Evolutionary conservation across 2,329 filamentous ascomycete species (phyloP).

Genomic region (Setomelanomma holmii): DNA sequence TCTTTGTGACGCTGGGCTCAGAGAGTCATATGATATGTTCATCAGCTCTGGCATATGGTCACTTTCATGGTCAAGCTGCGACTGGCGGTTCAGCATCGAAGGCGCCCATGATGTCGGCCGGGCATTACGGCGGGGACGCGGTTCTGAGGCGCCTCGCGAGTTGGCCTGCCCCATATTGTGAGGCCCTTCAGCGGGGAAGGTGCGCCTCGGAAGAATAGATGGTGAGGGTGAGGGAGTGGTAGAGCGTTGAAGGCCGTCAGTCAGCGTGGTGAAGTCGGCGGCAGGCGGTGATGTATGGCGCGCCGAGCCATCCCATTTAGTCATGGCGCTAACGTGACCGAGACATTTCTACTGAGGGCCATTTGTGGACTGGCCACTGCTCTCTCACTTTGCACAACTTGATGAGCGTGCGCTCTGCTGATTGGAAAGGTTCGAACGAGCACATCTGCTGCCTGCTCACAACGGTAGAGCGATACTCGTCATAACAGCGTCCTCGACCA

Average conservation of each 20-base stretch:
- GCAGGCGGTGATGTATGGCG: conserved; percentile 6
- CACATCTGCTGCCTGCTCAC: too few species aligned
- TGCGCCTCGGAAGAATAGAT: conserved; percentile 19
- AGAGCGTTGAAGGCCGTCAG: conserved; percentile 11
- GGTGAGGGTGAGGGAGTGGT: conserved; percentile 5
- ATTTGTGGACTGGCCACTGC: too few species aligned
- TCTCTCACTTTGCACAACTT: too few species aligned
- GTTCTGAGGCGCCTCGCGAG: conserved; percentile 38
- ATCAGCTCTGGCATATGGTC: conserved; percentile 33
- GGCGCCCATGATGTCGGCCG: conserved; percentile 46
- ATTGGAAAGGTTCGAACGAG: too few species aligned
- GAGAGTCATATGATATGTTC: conserved; percentile 15
- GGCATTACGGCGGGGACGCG: conserved; percentile 33
- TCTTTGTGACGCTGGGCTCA: conserved; percentile 30
- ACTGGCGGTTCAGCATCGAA: conserved; percentile 27
- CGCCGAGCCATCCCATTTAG: conserved; percentile 3
- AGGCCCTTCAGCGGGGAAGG: conserved; percentile 35
- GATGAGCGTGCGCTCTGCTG: too few species aligned
- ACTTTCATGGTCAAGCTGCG: conserved; percentile 15
- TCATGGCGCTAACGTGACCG: conserved; percentile 6
- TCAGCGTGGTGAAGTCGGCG: conserved; percentile 16
- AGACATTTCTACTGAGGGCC: background rate
- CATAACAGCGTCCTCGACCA: too few species aligned
- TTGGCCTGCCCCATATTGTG: conserved; percentile 49
- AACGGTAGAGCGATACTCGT: too few species aligned